phyloP scores from a whole-genome alignment of 2,329 filamentous ascomycete genomes.

The Penicillium rolfsii region DNA sequence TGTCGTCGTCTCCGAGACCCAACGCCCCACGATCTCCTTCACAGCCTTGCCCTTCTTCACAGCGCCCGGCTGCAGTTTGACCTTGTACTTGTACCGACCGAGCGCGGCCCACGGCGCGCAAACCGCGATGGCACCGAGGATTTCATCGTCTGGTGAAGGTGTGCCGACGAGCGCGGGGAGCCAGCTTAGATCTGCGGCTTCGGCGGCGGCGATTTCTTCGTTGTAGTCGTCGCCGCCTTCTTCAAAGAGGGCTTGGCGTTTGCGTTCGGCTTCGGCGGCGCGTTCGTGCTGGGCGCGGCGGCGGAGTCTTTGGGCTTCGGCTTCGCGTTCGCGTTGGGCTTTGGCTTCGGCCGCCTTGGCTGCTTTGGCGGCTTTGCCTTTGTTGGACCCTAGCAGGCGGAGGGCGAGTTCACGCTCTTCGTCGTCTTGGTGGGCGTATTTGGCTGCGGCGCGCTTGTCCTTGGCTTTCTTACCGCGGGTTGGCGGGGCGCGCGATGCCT shows the following conservation, averaged over 20 bases:
- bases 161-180: slow-evolving; percentile 68
- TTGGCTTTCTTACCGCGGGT: slow-evolving; percentile 77
- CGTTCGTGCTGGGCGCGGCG: slow-evolving; percentile 78
- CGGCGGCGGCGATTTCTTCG: slow-evolving; percentile 53
- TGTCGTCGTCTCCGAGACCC: slow-evolving; percentile 65
- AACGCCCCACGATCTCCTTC: slow-evolving; percentile 82
- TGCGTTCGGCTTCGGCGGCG: slow-evolving; percentile 63
- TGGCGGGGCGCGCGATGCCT: slow-evolving; percentile 27
- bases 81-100: slow-evolving; percentile 82
- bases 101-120: slow-evolving; percentile 67
- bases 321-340: slow-evolving; percentile 70
- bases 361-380: slow-evolving; percentile 61
- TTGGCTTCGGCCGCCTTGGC: slow-evolving; percentile 64
- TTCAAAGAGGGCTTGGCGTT: slow-evolving; percentile 73
- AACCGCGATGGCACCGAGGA: slow-evolving; percentile 61
- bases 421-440: slow-evolving; percentile 93
- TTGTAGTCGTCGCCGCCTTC: slow-evolving; percentile 64
- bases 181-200: slow-evolving; percentile 63
- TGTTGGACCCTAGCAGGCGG: slow-evolving; percentile 76
- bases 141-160: slow-evolving; percentile 79
- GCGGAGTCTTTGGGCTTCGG: slow-evolving; percentile 71
- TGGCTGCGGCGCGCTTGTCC: slow-evolving; percentile 81
- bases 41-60: slow-evolving; percentile 95
- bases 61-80: slow-evolving; percentile 86
- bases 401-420: slow-evolving; percentile 86